Conservation (phyloP, 225 moss, liverwort and hornwort species). For the Anthoceros angustus region DNA sequence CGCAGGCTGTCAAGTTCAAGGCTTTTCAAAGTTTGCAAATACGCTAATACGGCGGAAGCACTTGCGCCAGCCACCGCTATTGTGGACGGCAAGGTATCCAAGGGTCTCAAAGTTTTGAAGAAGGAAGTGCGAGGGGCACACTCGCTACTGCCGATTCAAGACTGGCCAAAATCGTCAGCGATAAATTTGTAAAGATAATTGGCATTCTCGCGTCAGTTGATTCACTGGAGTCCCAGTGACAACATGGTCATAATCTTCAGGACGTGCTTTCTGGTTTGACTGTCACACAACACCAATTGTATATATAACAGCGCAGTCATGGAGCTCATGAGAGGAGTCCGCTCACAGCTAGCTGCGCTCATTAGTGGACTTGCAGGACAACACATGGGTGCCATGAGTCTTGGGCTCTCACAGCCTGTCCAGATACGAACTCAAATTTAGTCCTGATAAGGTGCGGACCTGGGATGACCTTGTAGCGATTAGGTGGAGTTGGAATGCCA, state of each 20-base stretch:
- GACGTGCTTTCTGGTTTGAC: not conserved
- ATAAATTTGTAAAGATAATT: constrained; percentile 37
- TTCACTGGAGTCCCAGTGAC: not conserved
- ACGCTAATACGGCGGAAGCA: constrained; percentile 77
- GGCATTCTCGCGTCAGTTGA: not conserved
- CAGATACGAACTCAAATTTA: constrained; percentile 76
- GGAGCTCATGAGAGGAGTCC: constrained; percentile 74
- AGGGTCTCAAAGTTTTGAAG: constrained; percentile 61
- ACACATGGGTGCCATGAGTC: constrained; percentile 78
- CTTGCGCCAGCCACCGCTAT: constrained; percentile 59
- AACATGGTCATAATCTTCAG: not conserved
- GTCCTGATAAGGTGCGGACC: constrained; percentile 50
- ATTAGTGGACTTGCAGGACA: constrained; percentile 61
- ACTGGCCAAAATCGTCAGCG: constrained; percentile 65
- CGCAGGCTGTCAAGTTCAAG: constrained; percentile 55
- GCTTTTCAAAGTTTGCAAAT: constrained; percentile 82
- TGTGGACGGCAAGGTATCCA: constrained; percentile 70
- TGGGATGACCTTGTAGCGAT: no score
- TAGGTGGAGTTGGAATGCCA: no score
- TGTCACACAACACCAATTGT: constrained; percentile 46
- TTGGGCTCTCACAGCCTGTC: constrained; percentile 83
- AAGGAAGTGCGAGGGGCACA: constrained; percentile 45
- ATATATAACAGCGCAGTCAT: constrained; percentile 53
- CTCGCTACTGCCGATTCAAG: constrained; percentile 72
- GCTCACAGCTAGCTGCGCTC: constrained; percentile 56